Conservation (phyloP, 2,329 filamentous ascomycete species). For the Scytalidium lignicola region DNA sequence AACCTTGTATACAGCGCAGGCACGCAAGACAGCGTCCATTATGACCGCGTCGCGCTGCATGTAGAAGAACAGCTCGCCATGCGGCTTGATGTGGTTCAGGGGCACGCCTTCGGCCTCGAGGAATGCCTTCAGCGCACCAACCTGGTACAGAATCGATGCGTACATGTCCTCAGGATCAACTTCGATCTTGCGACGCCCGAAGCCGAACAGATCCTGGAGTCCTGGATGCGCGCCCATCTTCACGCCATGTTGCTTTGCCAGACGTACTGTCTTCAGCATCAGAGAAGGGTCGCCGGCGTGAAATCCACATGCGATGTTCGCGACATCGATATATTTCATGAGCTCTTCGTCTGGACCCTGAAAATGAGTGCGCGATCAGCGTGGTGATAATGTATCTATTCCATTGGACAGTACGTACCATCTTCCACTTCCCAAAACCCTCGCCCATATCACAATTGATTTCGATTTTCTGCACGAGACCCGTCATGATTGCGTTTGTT, state of each 20-base stretch:
- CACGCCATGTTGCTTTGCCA: constrained; percentile 53
- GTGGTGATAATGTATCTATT: neutral
- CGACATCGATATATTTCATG: constrained; percentile 55
- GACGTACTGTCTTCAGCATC: constrained; percentile 54
- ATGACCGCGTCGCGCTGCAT: constrained; percentile 18
- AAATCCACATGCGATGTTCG: constrained; percentile 58
- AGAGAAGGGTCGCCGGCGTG: constrained; percentile 58
- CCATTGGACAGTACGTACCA: constrained; percentile 20
- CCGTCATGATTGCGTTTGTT: constrained; percentile 3
- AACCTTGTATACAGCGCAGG: constrained; percentile 11
- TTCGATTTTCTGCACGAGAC: constrained; percentile 14
- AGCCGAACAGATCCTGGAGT: constrained; percentile 60
- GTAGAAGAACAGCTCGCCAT: constrained; percentile 49
- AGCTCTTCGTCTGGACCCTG: constrained; percentile 55
- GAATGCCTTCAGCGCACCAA: constrained; percentile 57
- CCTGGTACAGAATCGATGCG: constrained; percentile 55
- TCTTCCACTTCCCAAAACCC: constrained; percentile 41
- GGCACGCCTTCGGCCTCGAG: constrained; percentile 49
- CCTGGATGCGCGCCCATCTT: constrained; percentile 59
- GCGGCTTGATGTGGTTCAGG: constrained; percentile 59
- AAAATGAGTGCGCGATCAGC: neutral
- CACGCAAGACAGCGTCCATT: constrained; percentile 7
- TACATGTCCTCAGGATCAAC: constrained; percentile 51
- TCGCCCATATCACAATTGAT: constrained; percentile 51
- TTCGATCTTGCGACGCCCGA: constrained; percentile 58